phyloP scores from a whole-genome alignment of 371 early-diverging fungal genomes.

The Conidiobolus incongruus region DNA sequence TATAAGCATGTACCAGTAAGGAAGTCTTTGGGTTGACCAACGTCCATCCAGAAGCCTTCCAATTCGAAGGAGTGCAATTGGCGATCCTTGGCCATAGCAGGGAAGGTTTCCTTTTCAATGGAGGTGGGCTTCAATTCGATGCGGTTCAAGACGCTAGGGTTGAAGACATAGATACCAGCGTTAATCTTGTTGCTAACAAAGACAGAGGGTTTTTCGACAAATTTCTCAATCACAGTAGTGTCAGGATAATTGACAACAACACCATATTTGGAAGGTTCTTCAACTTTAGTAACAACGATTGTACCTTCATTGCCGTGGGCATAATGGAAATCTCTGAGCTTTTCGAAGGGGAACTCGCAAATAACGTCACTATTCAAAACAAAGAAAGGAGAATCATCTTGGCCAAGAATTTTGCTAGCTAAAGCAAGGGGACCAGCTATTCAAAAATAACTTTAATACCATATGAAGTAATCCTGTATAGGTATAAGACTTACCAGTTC shows the following conservation, averaged over 20 bases:
- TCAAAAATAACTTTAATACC: conserved; percentile 1
- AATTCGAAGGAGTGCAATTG: conserved; percentile 82
- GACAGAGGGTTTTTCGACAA: conserved; percentile 96
- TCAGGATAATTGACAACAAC: conserved; percentile 64
- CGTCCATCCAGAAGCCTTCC: conserved; percentile 99
- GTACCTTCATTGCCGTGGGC: conserved; percentile 83
- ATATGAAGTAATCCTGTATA: background rate
- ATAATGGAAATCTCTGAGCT: conserved; percentile 65
- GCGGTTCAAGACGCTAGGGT: conserved; percentile 70
- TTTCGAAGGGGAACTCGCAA: conserved; percentile 91
- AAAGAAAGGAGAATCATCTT: conserved; percentile 87
- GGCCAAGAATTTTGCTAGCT: conserved; percentile 72
- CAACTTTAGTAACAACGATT: conserved; percentile 89
- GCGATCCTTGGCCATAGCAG: conserved; percentile 62
- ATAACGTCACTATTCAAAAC: conserved; percentile 98
- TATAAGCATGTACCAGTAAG: conserved; percentile 89
- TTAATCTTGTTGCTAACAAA: conserved; percentile 95
- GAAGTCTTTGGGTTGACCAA: conserved; percentile 98
- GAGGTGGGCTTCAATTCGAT: conserved; percentile 84
- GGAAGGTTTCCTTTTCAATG: conserved; percentile 97
- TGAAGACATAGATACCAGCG: conserved; percentile 98
- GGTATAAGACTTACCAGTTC: conserved; percentile 37
- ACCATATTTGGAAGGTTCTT: conserved; percentile 97
- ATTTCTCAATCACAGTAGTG: conserved; percentile 58
- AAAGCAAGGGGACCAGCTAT: conserved; percentile 88